These are phyloP conservation scores for Wickerhamomyces sp. DNA, from an alignment of 1,139 yeast genomes.

Conservation along the genomic window DNA sequence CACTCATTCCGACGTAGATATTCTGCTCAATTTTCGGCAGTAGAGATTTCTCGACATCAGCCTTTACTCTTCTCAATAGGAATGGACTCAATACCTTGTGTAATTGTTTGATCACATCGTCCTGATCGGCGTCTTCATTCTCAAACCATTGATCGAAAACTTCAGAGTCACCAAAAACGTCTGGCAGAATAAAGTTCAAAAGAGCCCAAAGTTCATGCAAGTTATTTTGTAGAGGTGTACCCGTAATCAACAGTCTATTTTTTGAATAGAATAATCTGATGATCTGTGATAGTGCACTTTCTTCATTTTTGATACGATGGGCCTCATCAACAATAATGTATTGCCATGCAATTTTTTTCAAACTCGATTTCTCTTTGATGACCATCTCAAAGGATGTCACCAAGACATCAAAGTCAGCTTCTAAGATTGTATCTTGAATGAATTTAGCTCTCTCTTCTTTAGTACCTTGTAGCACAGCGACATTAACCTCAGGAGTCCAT, in stretches of 20 bases:
- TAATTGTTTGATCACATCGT: conserved; percentile 74
- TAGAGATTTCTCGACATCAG: conserved; percentile 89
- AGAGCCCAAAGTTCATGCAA: conserved; percentile 95
- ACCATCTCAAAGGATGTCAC: conserved; percentile 93
- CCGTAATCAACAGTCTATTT: conserved; percentile 83
- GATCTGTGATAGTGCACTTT: conserved; percentile 83
- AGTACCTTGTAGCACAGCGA: conserved; percentile 79
- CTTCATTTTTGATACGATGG: conserved; percentile 93
- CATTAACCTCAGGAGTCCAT: conserved; percentile 97
- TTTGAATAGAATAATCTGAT: conserved; percentile 82
- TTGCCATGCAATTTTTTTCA: conserved; percentile 88
- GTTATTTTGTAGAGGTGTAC: conserved; percentile 94
- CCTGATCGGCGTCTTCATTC: conserved; percentile 53
- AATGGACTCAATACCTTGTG: conserved; percentile 87
- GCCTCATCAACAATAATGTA: conserved; percentile 95
- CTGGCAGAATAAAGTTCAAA: conserved; percentile 85
- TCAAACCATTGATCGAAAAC: conserved; percentile 89
- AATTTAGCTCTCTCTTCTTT: conserved; percentile 69
- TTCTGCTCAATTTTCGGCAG: conserved; percentile 89
- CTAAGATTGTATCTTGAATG: conserved; percentile 53
- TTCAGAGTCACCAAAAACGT: conserved; percentile 87
- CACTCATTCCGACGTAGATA: conserved; percentile 89
- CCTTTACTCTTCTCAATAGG: conserved; percentile 79
- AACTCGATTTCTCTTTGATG: conserved; percentile 74
- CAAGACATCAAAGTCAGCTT: conserved; percentile 82